Base-by-base conservation (phyloP, 2,329 filamentous ascomycete genomes). In the Fusarium tjaetaba region DNA sequence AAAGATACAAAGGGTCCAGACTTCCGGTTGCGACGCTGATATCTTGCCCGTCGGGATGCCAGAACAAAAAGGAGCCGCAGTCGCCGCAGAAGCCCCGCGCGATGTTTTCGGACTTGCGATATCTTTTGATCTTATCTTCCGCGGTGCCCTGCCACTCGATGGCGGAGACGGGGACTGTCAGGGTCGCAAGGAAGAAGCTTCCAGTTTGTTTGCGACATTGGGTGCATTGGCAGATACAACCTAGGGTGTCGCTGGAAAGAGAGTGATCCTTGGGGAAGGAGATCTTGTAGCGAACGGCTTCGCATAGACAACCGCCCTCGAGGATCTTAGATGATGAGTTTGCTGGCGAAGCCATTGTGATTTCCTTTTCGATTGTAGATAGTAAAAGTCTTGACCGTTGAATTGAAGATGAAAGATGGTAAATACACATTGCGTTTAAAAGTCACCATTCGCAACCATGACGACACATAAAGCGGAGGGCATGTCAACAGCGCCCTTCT, bases 161-260 rank as follows among this genome's bases (percentile, higher is more conserved):
- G 1, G 65, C n/a, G 0, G 36, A 36, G 5, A 34, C 0, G 1
- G 67, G 28, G 1, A 55, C 46, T 2, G 45, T 65, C 13, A 70
- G 28, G 0, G 65, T 59, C 1, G 67, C 22, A 1, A 65, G 48
- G 11, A 70, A 70, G 8, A 70, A 70, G 22, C 59, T 48, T 24
- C 67, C 67, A 0, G 67, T 70, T 9, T 70, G 67, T 26, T 70
- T 70, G 32, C 67, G 67, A 16, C 67, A 70, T 3, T 70, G 67
- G 3, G 59, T 70, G 8, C 67, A 70, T 22, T 45, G 67, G 9
- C 67, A 70, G 2, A 70, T 70, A 1, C 65, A 70, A 0, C 67
- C 48, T 4, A 68, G 4, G 1, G 55, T n/a, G 16, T 69, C 59
- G 0, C 41, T 52, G 4, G 41, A 20, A n/a, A 70, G 11, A 3